Evolutionary conservation across 78 protist genomes (phyloP), one percentile per base, ranked within the genome.

Genomic region (Neovahlkampfia damariscottae): DNA sequence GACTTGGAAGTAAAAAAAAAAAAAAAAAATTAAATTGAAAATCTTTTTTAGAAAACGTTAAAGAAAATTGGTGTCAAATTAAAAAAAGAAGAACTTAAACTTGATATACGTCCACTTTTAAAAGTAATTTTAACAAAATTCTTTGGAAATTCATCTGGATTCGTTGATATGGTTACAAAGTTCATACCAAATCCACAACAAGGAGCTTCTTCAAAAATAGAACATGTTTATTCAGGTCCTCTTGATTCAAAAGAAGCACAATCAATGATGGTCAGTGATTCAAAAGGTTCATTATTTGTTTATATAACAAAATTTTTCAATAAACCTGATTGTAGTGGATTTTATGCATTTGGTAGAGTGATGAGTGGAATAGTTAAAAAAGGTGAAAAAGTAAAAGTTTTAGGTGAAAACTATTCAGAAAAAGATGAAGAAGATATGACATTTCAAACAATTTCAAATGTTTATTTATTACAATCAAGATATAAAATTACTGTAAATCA

Each of bases 361-460:
- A 19, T 88, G 30, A 41, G 81, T 29, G 99, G 99, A 8, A 90
- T 95, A 0, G 36, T 92, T 39, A 0, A 9, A 10, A 74, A 67
- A 0, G 88, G 90, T 4, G 29, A 35, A 68, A 37, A 28, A 0
- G 84, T 86, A 38, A 8, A 71, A 29, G 94, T 97, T 8, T 82
- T 95, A 7, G 97, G 99, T 6, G 98, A 96, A 76, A 71, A 50
- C 29, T 96, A 94, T 87, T 37, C 95, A 5, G 82, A 75, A 28
- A 95, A 90, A 2, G 97, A 97, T 76, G 84, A 82, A 4, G 99
- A 97, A 72, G 98, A 94, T 76, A 77, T 85, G 85, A 59, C 77
- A 8, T 27, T 58, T 1, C 70, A 8, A 72, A 38, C 28, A 77
- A 37, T 75, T 28, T 72, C 38, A 3, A 28, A 79, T 30, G 36